These are phyloP conservation scores for Passalora sequoiae DNA, from an alignment of 2,329 filamentous ascomycete genomes.

Conservation along the genomic window DNA sequence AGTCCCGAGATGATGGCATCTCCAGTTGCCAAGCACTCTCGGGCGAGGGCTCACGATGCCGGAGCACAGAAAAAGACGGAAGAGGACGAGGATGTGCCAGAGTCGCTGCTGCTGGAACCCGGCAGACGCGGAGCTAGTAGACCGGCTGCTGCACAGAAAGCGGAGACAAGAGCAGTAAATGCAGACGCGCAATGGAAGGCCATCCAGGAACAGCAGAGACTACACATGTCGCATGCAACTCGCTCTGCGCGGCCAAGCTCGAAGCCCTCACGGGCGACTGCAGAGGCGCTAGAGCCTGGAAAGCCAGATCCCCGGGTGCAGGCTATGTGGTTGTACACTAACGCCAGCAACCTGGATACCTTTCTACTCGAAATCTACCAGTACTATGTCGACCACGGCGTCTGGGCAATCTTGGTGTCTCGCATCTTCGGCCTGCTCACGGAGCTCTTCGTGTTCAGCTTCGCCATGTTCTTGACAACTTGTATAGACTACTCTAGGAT, in stretches of 20 bases:
- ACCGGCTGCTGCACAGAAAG: constrained; percentile 7
- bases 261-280: constrained; percentile 8
- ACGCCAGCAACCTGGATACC: constrained; percentile 80
- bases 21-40: constrained; percentile 29
- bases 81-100: constrained; percentile 59
- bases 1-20: constrained; percentile 35
- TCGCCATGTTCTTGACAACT: constrained; percentile 77
- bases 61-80: constrained; percentile 34
- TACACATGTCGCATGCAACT: constrained; percentile 31
- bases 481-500: constrained; percentile 78
- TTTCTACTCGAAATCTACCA: constrained; percentile 82
- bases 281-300: constrained; percentile 27
- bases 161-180: constrained; percentile 14
- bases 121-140: constrained; percentile 23
- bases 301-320: constrained; percentile 61
- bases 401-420: constrained; percentile 76
- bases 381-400: constrained; percentile 76
- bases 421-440: constrained; percentile 71
- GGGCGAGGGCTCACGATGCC: constrained; percentile 39
- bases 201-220: constrained; percentile 42
- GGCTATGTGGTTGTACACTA: constrained; percentile 89
- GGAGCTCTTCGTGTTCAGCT: constrained; percentile 72
- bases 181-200: constrained; percentile 49
- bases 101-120: constrained; percentile 57
- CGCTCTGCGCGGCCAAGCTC: constrained; percentile 14